Base-by-base conservation (phyloP, 2,329 filamentous ascomycete genomes). In the Exophiala lecanii-corni region DNA sequence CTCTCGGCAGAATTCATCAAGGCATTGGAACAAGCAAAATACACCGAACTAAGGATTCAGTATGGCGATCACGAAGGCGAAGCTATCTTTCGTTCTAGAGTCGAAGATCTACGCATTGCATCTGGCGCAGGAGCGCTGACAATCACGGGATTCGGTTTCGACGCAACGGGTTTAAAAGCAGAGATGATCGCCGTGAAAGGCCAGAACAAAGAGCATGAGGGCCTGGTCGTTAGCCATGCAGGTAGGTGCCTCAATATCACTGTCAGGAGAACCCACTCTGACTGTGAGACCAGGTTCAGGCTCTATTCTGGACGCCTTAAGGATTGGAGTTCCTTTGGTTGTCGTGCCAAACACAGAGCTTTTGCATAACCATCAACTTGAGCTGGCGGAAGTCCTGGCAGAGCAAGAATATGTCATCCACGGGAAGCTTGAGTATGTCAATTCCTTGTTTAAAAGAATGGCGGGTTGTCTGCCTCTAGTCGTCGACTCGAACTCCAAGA, bases 301-400 rank as follows among this genome's bases (percentile, higher is more conserved):
- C 6, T 89, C 87, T 2, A 89, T 97, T 19, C 73, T 97, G 1
- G 88, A 89, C 61, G 87, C 82, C 1, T 77, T 94, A 50, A 79
- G 86, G 32, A 70, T 85, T 39, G 77, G 79, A 10, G 70, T 89
- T 0, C 82, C 86, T 2, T 70, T 97, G n/a, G 76, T 98, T 37
- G 87, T 95, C 1, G 89, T 98, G 2, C 86, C 91, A 2, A 98
- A 98, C 62, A 75, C 80, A 2, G 71, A 73, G 5, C 75, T 98
- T 1, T 75, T 95, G 56, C 82, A 94, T 59, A 91, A 98, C 57
- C 92, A 98, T 61, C 92, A 98, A 65, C 76, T 80, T 15, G 88
- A 97, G 62, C 76, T 98, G 41, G 91, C 91, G 1, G 72, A 81
- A 37, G 82, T 86, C 53, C 75, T 97, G 43, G 78, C 84, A 21